These are phyloP conservation scores for Rhodosporidiobolus sp. DNA, from an alignment of 768 basidiomycete genomes.

Conservation along the genomic window DNA sequence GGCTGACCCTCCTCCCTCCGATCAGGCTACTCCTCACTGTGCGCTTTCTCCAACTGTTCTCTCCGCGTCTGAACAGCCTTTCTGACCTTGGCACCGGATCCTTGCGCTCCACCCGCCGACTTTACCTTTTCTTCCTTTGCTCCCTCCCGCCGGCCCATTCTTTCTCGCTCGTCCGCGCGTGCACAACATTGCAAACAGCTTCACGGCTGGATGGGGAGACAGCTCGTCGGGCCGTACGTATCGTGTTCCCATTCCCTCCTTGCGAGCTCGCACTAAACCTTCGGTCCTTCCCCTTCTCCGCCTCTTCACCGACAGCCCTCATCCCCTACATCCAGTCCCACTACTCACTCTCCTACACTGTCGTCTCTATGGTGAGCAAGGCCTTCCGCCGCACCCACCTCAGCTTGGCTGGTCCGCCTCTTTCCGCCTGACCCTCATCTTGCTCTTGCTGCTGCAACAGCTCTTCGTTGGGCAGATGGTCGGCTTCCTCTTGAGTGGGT, in stretches of 20 bases:
- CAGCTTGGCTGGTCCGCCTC: no score
- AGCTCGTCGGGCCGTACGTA: slow-evolving; percentile 3
- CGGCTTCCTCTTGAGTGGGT: slow-evolving; percentile 20
- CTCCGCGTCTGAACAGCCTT: neutral
- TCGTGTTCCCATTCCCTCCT: no score
- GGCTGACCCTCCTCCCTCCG: neutral
- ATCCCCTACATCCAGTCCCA: slow-evolving; percentile 32
- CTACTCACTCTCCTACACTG: slow-evolving; percentile 25
- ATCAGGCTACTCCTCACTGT: no score
- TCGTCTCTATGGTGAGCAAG: slow-evolving; percentile 24
- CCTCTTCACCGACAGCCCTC: no score
- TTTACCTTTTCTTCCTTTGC: neutral
- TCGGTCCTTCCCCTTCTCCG: no score
- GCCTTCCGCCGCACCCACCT: no score
- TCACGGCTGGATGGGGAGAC: slow-evolving; percentile 32
- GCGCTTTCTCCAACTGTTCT: no score
- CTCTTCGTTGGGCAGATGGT: slow-evolving; percentile 35
- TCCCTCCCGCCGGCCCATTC: neutral
- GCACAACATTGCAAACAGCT: no score
- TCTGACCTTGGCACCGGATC: neutral
- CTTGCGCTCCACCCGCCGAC: neutral
- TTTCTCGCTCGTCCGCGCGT: no score
- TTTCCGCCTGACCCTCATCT: neutral
- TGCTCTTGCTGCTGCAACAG: neutral
- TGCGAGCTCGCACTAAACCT: no score